phyloP scores from a whole-genome alignment of 2,329 filamentous ascomycete species.

The Fusarium anthophilum region DNA sequence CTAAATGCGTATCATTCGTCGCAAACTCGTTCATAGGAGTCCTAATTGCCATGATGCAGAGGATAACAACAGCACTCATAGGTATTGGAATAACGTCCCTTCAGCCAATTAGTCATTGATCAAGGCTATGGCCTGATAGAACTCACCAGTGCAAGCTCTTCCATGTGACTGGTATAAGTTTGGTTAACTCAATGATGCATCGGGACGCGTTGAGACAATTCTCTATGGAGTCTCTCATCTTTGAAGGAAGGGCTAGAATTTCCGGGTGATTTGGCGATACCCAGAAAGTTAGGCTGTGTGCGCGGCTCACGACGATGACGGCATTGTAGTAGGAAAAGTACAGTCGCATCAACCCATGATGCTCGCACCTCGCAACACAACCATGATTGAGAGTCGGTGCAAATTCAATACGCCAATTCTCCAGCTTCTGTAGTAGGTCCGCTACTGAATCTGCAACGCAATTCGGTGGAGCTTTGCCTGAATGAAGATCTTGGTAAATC shows the following conservation, averaged over 20 bases:
- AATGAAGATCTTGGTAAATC: neutral
- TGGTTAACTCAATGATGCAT: neutral
- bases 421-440: neutral
- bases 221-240: neutral
- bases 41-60: neutral
- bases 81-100: neutral
- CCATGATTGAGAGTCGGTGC: neutral
- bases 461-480: neutral
- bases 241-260: neutral
- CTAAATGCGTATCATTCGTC: neutral
- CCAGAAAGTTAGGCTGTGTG: neutral
- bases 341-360: neutral
- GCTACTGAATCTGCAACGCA: neutral
- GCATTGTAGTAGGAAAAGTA: neutral
- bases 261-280: neutral
- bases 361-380: neutral
- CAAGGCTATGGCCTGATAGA: fast-evolving
- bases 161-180: neutral
- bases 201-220: neutral
- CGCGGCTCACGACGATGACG: neutral
- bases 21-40: neutral
- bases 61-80: neutral
- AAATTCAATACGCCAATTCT: neutral
- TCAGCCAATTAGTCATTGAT: neutral
- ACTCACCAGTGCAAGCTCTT: neutral